Conservation (phyloP, 2,329 filamentous ascomycete genomes). For the Colletotrichum godetiae region DNA sequence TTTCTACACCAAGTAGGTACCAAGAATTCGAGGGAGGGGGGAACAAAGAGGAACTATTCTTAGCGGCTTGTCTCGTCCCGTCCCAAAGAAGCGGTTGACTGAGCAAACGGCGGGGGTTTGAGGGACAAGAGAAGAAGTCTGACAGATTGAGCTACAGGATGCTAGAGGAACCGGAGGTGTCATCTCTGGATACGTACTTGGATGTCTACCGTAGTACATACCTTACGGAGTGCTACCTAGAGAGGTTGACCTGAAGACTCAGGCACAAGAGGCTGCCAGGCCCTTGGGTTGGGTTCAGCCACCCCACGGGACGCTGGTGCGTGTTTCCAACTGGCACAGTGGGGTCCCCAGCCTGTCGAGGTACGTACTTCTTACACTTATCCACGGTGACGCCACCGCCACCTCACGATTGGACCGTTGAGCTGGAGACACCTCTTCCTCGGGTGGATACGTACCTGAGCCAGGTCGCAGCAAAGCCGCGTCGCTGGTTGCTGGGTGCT, state of each 20-base stretch:
- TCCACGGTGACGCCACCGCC: conserved; percentile 28
- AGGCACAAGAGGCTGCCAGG: not conserved
- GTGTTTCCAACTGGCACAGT: conserved; percentile 29
- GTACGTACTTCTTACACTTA: not conserved
- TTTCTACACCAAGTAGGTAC: not conserved
- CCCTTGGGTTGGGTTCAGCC: not conserved
- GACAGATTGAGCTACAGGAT: not conserved
- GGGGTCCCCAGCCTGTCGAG: conserved; percentile 2
- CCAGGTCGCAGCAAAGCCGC: not conserved
- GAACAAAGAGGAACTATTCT: not conserved
- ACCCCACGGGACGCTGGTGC: conserved; percentile 31
- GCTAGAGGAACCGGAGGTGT: not conserved
- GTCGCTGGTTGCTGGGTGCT: conserved; percentile 18
- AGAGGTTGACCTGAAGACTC: not conserved
- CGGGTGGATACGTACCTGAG: not conserved
- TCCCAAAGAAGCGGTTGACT: conserved; percentile 13
- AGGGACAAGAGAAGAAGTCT: conserved; percentile 2
- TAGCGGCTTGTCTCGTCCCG: conserved; percentile 1
- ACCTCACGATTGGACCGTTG: not conserved
- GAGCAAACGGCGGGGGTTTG: conserved; percentile 5
- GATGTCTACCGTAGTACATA: no score
- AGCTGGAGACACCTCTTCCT: not conserved
- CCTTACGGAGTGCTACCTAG: no score
- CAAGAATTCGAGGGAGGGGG: not conserved
- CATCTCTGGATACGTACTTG: not conserved